Conservation (phyloP, 352 stramenopile species). For the Globisporangium recalcitrans region DNA sequence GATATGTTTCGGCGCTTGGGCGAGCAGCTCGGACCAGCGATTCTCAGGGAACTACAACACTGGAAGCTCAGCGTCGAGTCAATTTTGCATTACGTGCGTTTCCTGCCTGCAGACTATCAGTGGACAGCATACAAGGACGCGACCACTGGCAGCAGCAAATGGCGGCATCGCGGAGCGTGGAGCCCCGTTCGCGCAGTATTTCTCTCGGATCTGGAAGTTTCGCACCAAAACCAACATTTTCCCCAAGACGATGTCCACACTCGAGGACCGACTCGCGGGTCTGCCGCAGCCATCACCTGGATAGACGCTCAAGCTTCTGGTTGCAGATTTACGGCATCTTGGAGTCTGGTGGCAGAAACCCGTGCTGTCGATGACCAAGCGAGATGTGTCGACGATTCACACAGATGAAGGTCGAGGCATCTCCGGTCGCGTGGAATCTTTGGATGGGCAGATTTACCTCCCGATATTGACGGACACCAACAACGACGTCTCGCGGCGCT, state of each 20-base stretch:
- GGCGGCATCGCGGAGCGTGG: slow-evolving; percentile 14
- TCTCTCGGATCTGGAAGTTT: slow-evolving; percentile 51
- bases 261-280: slow-evolving; percentile 39
- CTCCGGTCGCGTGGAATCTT: slow-evolving; percentile 37
- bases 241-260: slow-evolving; percentile 37
- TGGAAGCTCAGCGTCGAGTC: slow-evolving; percentile 47
- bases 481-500: slow-evolving; percentile 32
- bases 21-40: slow-evolving; percentile 33
- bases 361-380: slow-evolving; percentile 39
- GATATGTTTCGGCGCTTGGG: slow-evolving; percentile 67
- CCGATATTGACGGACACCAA: slow-evolving; percentile 40
- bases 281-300: slow-evolving; percentile 29
- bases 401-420: slow-evolving; percentile 48
- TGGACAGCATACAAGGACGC: slow-evolving; percentile 64
- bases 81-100: slow-evolving; percentile 62
- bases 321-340: slow-evolving; percentile 42
- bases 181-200: slow-evolving; percentile 31
- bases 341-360: slow-evolving; percentile 71
- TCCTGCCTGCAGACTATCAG: slow-evolving; percentile 52
- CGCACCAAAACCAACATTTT: slow-evolving; percentile 62
- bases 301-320: slow-evolving; percentile 42
- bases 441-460: slow-evolving; percentile 62
- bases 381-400: slow-evolving; percentile 55
- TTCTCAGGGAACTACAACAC: slow-evolving; percentile 48
- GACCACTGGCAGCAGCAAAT: slow-evolving; percentile 64